Conservation (phyloP, 129 eudicot genomes). For the Daucus carota region DH1_v3.0 NC_030386.2:25604501-25605000, state of each 20-base stretch:
- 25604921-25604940: neutral
- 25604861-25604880: neutral
- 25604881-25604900: neutral
- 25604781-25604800: neutral
- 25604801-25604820: neutral
- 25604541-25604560: conserved; percentile 68
- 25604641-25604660: neutral
- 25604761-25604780: neutral
- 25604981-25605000: neutral
- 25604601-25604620: neutral
- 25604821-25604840: neutral
- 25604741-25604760: conserved; percentile 5
- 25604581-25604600: neutral
- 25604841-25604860: neutral
- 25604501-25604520: conserved; percentile 97
- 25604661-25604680: conserved; percentile 31
- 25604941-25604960: neutral
- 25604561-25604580: neutral
- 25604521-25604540: conserved; percentile 97
- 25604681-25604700: conserved; percentile 98
- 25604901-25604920: neutral
- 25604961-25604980: neutral
- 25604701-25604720: conserved; percentile 93
- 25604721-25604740: conserved; percentile 78
- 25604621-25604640: neutral